Conservation (phyloP, 257 asterid species). For the Scutellaria baicalensis region DNA sequence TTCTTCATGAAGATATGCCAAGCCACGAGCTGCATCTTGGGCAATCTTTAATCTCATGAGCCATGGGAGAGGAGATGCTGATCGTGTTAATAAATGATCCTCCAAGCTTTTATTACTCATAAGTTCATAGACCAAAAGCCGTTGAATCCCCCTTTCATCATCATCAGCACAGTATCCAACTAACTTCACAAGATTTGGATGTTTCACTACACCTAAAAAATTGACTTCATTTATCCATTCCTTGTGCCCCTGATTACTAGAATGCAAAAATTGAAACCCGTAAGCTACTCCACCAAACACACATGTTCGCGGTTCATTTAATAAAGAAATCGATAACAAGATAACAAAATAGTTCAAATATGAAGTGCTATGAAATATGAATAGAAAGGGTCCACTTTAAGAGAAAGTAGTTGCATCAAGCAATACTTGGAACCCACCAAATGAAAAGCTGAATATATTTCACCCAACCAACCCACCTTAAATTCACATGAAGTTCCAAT, state of each 20-base stretch:
- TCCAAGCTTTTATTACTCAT: slow-evolving; percentile 88
- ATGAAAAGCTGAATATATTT: neutral
- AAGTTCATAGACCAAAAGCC: slow-evolving; percentile 82
- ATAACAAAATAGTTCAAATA: neutral
- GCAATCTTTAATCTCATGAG: slow-evolving; percentile 62
- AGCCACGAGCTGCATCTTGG: slow-evolving; percentile 90
- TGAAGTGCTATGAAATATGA: neutral
- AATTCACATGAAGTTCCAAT: neutral
- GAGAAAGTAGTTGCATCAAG: neutral
- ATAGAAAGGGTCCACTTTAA: neutral
- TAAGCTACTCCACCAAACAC: slow-evolving; percentile 5
- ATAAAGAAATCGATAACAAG: neutral
- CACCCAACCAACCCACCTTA: neutral
- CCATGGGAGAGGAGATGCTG: slow-evolving; percentile 71
- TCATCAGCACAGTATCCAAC: slow-evolving; percentile 95
- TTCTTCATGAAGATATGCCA: slow-evolving; percentile 93
- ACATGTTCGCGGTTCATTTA: neutral
- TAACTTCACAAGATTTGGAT: slow-evolving; percentile 83
- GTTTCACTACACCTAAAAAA: slow-evolving; percentile 71
- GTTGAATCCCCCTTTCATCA: slow-evolving; percentile 92
- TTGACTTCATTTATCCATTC: slow-evolving; percentile 96
- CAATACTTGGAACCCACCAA: neutral
- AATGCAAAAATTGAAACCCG: slow-evolving; percentile 32
- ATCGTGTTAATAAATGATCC: slow-evolving; percentile 66
- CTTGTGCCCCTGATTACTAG: slow-evolving; percentile 98